These are phyloP conservation scores for Aspergillus texensis DNA, from an alignment of 2,329 filamentous ascomycete genomes.

Conservation along the genomic window DNA sequence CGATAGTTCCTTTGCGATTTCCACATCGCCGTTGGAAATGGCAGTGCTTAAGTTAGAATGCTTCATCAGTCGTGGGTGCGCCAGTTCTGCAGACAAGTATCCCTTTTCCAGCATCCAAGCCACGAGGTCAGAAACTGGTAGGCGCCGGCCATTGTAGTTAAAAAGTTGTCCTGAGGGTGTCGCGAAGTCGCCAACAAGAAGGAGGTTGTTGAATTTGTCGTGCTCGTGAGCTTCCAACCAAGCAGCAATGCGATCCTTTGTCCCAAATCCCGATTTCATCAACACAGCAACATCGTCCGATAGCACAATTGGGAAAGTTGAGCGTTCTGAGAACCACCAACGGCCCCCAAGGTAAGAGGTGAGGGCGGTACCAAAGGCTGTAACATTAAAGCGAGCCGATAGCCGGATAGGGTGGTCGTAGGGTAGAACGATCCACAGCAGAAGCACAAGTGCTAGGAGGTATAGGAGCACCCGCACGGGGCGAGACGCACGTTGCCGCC, in stretches of 20 bases:
- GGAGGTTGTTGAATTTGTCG: not conserved
- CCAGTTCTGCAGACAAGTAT: not conserved
- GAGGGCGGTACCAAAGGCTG: not conserved
- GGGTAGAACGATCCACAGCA: not conserved
- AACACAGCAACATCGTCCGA: constrained; percentile 6
- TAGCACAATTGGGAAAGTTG: not conserved
- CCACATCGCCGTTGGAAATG: not conserved
- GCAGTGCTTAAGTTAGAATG: constrained; percentile 2
- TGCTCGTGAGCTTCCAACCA: constrained; percentile 10
- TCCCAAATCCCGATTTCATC: constrained; percentile 8
- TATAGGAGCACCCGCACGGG: not conserved
- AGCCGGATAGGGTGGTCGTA: constrained; percentile 7
- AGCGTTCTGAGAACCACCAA: constrained; percentile 3
- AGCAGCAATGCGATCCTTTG: constrained; percentile 2
- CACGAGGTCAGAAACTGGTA: constrained; percentile 3
- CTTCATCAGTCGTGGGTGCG: constrained; percentile 1
- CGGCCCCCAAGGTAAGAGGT: not conserved
- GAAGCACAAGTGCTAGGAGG: not conserved
- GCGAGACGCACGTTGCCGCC: not conserved
- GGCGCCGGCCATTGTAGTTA: constrained; percentile 1
- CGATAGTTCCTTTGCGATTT: not conserved
- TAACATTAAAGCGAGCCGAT: constrained; percentile 5
- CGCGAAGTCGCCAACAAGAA: constrained; percentile 6
- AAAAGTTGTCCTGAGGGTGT: not conserved
- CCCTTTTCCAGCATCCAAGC: constrained; percentile 5